Conservation (phyloP, 352 stramenopile genomes). For the Labyrinthula sp. region DNA sequence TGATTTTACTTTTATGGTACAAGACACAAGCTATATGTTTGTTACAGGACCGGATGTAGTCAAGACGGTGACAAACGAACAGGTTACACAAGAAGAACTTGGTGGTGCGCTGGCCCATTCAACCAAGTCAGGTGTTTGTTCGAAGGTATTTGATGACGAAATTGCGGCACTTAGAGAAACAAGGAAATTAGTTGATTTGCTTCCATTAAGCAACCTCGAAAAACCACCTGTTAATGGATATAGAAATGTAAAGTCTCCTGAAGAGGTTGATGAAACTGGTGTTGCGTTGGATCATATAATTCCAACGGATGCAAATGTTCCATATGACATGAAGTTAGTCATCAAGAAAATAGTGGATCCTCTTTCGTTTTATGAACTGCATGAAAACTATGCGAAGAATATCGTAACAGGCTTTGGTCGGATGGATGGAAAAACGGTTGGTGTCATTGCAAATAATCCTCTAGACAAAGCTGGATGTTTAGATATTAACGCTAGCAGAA, state of each 20-base stretch:
- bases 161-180: conserved; percentile 72
- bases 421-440: conserved; percentile 82
- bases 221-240: conserved; percentile 45
- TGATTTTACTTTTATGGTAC: conserved; percentile 97
- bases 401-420: conserved; percentile 85
- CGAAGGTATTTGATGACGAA: conserved; percentile 85
- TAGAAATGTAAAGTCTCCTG: conserved; percentile 58
- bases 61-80: conserved; percentile 90
- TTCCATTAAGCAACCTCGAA: conserved; percentile 71
- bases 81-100: conserved; percentile 69
- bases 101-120: conserved; percentile 80
- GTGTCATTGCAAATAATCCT: conserved; percentile 90
- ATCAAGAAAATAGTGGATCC: conserved; percentile 77
- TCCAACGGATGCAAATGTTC: conserved; percentile 80
- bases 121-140: conserved; percentile 73
- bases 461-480: conserved; percentile 82
- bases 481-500: conserved; percentile 85
- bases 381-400: conserved; percentile 86
- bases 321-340: conserved; percentile 94
- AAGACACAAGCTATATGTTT: conserved; percentile 93
- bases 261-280: conserved; percentile 47
- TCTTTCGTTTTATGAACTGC: conserved; percentile 85
- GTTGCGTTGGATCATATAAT: conserved; percentile 71
- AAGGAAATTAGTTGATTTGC: conserved; percentile 77
- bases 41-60: conserved; percentile 92